Base-by-base conservation (phyloP, 257 asterid genomes). In the Solanum arcanum region DNA sequence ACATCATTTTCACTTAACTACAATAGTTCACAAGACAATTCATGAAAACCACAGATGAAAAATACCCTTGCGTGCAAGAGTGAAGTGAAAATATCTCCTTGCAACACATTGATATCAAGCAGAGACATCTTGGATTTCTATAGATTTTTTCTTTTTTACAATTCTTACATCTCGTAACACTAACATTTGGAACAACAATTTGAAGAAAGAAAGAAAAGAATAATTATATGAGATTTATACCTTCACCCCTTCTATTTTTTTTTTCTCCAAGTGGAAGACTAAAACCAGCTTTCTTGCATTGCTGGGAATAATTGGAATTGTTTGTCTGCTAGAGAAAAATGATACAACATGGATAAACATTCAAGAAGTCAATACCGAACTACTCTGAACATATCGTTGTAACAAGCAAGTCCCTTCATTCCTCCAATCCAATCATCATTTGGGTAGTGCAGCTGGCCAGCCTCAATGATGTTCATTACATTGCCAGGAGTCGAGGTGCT, bases 271-370 rank as follows among this genome's bases (percentile, higher is more conserved):
- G 44, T 18, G 85, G 69, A 83, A 64, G 86, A 78, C 83, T 84
- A 89, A 76, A 84, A 85, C 66, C 80, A 90, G 92, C 66, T 89
- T 84, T 39, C 86, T 83, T 83, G 73, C 83, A 56, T 83, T 86
- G 86, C 72, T 68, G 47, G 86, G 81, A 85, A 83, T 66, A 76
- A 89, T 89, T 29, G 44, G 31, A 27, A 44, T 31, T 37, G 56
- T 74, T 78, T 83, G 83, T 33, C 62, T 46, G 75, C 81, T 35
- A 74, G 10, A 2, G 39, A 86, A 62, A 81, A 33, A 31, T 81
- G 47, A 69, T n/a, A 70, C 31, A 69, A 86, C 69, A 68, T 42
- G 31, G 72, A 56, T 62, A 59, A 46, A 62, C 27, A 68, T 84
- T 84, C 83, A 86, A 75, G 16, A 74, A 21, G 33, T 73, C 74